These are phyloP conservation scores for Kwoniella sp. DNA, from an alignment of 768 basidiomycete species.

Conservation along the genomic window DNA sequence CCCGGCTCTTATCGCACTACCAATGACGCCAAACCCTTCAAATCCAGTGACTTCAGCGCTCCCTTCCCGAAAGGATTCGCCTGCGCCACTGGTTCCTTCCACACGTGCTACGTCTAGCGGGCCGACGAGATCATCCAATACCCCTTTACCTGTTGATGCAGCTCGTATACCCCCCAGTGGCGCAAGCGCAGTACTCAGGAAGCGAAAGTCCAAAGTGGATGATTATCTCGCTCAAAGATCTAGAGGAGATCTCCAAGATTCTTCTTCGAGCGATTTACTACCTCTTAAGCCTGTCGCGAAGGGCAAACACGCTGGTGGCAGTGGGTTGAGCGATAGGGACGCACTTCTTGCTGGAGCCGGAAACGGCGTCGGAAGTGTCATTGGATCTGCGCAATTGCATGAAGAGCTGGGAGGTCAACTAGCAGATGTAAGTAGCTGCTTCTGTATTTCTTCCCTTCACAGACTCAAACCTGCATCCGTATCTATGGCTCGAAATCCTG, in stretches of 20 bases:
- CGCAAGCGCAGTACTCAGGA: not conserved
- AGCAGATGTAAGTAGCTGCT: conserved; percentile 51
- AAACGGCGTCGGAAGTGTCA: conserved; percentile 21
- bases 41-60: not conserved
- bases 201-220: conserved; percentile 10
- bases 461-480: too few relatives aligned
- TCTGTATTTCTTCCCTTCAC: too few relatives aligned
- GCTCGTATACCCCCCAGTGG: too few relatives aligned
- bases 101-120: not conserved
- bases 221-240: conserved; percentile 36
- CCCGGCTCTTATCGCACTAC: conserved; percentile 20
- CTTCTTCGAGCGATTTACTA: conserved; percentile 30
- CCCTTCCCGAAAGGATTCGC: not conserved
- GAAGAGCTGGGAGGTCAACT: conserved; percentile 54
- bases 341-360: conserved; percentile 30
- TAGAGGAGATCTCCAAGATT: conserved; percentile 34
- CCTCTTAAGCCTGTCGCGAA: conserved; percentile 22
- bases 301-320: not conserved
- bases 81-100: not conserved
- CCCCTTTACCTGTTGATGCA: not conserved
- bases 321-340: conserved; percentile 23
- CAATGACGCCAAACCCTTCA: conserved; percentile 14
- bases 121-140: not conserved
- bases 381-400: conserved; percentile 48
- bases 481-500: too few relatives aligned